Conservation (phyloP, 1,284 basidiomycete species). For the Tilletiopsis washingtonensis region DNA sequence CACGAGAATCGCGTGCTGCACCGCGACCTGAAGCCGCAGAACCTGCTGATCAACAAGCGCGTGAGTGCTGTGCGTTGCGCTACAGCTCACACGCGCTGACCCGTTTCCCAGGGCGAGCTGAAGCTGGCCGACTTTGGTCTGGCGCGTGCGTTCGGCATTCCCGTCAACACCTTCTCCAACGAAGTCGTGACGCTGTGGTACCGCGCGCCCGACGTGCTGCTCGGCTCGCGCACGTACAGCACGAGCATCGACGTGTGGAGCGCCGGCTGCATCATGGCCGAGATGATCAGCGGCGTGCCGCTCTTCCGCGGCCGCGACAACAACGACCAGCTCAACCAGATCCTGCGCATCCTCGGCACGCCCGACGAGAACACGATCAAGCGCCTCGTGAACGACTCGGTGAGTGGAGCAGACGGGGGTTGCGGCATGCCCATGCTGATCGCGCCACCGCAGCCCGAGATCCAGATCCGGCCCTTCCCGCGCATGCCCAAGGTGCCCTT, state of each 20-base stretch:
- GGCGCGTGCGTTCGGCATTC: constrained; percentile 62
- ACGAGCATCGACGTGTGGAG: constrained; percentile 99
- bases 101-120: constrained; percentile 61
- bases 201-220: constrained; percentile 91
- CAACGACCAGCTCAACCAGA: constrained; percentile 92
- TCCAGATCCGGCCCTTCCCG: constrained; percentile 76
- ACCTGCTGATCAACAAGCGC: constrained; percentile 93
- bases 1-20: constrained; percentile 98
- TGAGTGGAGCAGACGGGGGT: constrained; percentile 50
- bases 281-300: constrained; percentile 85
- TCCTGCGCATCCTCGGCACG: constrained; percentile 94
- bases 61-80: not conserved
- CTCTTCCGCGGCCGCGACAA: constrained; percentile 96
- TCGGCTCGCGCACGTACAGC: constrained; percentile 93
- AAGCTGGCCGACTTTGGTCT: constrained; percentile 83
- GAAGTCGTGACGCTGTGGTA: constrained; percentile 89
- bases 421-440: not conserved
- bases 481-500: constrained; percentile 86
- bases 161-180: constrained; percentile 47
- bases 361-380: constrained; percentile 81
- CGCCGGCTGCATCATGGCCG: constrained; percentile 94
- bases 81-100: not conserved
- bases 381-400: constrained; percentile 85
- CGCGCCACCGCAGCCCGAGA: constrained; percentile 64
- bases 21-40: constrained; percentile 95